These are phyloP conservation scores for Gonium pectorale DNA, from an alignment of 139 green algal species.

Conservation along the genomic window DNA sequence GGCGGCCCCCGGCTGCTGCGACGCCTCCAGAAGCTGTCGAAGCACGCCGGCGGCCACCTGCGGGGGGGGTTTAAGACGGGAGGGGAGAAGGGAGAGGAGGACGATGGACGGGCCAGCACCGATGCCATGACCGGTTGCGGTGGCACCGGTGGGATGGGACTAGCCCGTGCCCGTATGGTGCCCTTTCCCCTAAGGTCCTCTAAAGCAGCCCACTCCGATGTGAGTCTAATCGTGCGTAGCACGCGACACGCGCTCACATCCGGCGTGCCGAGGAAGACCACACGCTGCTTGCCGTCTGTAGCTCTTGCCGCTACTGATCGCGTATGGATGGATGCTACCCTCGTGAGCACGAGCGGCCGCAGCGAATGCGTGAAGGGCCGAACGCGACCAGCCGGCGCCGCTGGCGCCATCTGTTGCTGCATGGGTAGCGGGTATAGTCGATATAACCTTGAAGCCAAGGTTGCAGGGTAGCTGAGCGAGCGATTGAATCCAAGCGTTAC, in stretches of 20 bases:
- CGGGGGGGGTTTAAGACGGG: too few species aligned
- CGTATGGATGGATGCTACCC: neutral
- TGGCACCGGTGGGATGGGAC: neutral
- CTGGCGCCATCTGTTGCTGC: neutral
- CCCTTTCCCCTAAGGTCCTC: neutral
- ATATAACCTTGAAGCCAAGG: too few species aligned
- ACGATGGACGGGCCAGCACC: neutral
- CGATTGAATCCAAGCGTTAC: too few species aligned
- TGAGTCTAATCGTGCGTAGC: neutral
- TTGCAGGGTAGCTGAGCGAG: too few species aligned
- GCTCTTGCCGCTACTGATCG: neutral
- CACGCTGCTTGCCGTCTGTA: constrained; percentile 49
- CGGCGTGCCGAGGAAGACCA: constrained; percentile 90
- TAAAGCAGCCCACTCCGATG: neutral
- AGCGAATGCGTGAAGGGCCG: constrained; percentile 12
- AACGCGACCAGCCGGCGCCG: neutral
- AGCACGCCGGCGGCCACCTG: constrained; percentile 86
- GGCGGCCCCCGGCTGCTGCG: constrained; percentile 41
- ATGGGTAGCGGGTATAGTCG: too few species aligned
- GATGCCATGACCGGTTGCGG: neutral
- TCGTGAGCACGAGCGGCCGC: neutral
- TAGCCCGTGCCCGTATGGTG: too few species aligned
- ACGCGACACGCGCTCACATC: constrained; percentile 62
- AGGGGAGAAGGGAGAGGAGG: too few species aligned
- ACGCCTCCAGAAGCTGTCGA: constrained; percentile 71